Conservation (phyloP, 306 rosid genomes). For the Pyrus pyrifolia region DNA sequence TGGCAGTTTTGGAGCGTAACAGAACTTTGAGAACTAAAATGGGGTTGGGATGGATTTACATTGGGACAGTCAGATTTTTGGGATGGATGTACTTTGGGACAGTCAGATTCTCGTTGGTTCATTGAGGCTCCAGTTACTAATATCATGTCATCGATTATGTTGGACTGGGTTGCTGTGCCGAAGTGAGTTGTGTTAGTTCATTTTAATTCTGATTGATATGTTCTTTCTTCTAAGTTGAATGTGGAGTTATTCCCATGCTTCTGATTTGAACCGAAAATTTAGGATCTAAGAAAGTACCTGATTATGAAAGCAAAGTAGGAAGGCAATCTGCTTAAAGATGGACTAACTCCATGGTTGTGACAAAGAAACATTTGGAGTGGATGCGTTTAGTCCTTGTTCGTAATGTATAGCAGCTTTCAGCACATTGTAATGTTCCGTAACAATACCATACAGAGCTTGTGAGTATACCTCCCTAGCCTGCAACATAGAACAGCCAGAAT, state of each 20-base stretch:
- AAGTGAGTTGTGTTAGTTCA: no score
- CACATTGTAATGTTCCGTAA: slow-evolving; percentile 69
- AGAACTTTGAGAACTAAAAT: no score
- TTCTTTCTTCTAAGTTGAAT: no score
- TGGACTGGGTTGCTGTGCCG: no score
- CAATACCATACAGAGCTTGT: slow-evolving; percentile 48
- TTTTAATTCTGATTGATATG: no score
- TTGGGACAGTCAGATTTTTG: no score
- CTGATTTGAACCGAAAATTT: not conserved
- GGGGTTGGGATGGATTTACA: no score
- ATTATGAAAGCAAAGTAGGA: slow-evolving; percentile 4
- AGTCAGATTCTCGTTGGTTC: no score
- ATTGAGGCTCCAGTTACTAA: no score
- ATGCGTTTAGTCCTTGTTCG: slow-evolving; percentile 56
- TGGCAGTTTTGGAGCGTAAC: no score
- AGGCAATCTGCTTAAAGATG: not conserved
- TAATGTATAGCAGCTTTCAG: slow-evolving; percentile 70
- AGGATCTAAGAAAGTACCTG: slow-evolving; percentile 11
- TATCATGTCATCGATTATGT: no score
- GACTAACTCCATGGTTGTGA: slow-evolving; percentile 85
- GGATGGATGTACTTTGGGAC: no score
- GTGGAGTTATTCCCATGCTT: not conserved
- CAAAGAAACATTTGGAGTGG: slow-evolving; percentile 56
- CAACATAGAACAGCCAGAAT: slow-evolving; percentile 23
- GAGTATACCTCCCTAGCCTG: slow-evolving; percentile 71